Base-by-base conservation (phyloP, 2,329 filamentous ascomycete genomes). In the Penicillium olsonii region DNA sequence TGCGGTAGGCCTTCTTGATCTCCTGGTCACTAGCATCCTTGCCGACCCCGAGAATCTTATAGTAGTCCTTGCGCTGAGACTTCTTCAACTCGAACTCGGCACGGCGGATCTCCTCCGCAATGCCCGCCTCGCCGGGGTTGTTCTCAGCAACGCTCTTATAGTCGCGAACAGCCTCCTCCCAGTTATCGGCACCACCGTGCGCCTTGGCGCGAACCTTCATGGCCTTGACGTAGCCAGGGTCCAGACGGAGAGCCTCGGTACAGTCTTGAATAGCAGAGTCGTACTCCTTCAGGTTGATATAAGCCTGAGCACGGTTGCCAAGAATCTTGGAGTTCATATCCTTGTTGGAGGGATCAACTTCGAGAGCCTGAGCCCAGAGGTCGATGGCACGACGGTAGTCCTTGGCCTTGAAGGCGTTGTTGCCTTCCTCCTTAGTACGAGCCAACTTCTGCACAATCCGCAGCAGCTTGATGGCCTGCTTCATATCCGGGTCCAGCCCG, bases 81-180 rank as follows among this genome's bases (percentile, higher is more conserved):
- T 97, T 97, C 85, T 99, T 99, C 56, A 97, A 78, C 75, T 99
- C 94, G 20, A 96, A 78, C 75, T 99, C 92, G 1, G 92, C 94
- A 63, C 87, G 88, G 49, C 89, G 87, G 37, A 97, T 84, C 64
- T 99, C 94, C 71, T 88, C 92, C 43, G 82, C 79, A 52, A 97
- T 87, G 12, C 81, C 84, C 35, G 85, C 83, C 69, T 99, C 94
- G 55, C 85, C 81, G 2, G 92, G 92, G 60, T 94, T 90, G 52
- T 85, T 76, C 68, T 97, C 92, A 42, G 87, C 82, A 51, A 97
- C 84, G 2, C 83, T 79, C 79, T 97, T 97, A 79, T 89, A 89
- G 67, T 96, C 92, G 43, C 87, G 84, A 26, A 96, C 83, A 1
- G 91, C 89, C 54, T 94, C 90, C 61, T 97, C 91, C 92, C 94